A percentile compares a stretch with the other conserved stretches of the same genome.
Evolutionary conservation across 169 alveolate species (phyloP).

Genomic region (Eimeria acervulina): DNA sequence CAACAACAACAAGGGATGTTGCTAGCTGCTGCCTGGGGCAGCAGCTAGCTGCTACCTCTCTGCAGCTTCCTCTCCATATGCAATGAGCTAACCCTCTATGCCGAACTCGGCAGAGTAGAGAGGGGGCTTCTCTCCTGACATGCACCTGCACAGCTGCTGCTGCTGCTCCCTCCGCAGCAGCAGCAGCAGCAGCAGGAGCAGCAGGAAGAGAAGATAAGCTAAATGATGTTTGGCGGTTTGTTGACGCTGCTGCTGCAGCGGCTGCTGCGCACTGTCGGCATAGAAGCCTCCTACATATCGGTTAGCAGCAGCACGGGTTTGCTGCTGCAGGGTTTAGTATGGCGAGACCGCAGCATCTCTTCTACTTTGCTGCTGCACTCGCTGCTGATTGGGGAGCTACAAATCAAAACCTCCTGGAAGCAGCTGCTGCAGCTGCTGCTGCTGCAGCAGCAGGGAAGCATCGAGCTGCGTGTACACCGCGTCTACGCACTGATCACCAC

Average conservation of each 20-base stretch:
- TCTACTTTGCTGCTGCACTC: slow-evolving; percentile 55
- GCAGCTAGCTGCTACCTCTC: no score
- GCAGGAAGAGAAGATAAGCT: no score
- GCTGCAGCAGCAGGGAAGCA: slow-evolving; percentile 50
- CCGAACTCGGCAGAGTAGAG: no score
- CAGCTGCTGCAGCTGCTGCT: slow-evolving; percentile 74
- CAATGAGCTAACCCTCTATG: no score
- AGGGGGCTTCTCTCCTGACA: no score
- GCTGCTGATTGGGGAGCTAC: slow-evolving; percentile 13
- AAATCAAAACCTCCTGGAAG: slow-evolving; percentile 18
- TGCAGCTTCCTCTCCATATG: no score
- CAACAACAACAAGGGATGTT: no score
- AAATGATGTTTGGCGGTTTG: no score
- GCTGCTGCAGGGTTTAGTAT: slow-evolving; percentile 8
- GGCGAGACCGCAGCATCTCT: not conserved
- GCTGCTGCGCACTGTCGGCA: slow-evolving; percentile 12
- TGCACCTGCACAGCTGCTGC: no score
- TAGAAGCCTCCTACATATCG: not conserved
- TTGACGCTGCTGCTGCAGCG: slow-evolving; percentile 22
- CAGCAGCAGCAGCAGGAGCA: no score
- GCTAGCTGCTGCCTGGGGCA: no score
- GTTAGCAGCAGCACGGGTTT: slow-evolving; percentile 10
- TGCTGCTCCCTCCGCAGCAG: no score
- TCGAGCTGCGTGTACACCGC: slow-evolving; percentile 59
- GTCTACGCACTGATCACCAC: slow-evolving; percentile 36